Conservation (phyloP, 2,329 filamentous ascomycete species). For the Madurella mycetomatis region DNA sequence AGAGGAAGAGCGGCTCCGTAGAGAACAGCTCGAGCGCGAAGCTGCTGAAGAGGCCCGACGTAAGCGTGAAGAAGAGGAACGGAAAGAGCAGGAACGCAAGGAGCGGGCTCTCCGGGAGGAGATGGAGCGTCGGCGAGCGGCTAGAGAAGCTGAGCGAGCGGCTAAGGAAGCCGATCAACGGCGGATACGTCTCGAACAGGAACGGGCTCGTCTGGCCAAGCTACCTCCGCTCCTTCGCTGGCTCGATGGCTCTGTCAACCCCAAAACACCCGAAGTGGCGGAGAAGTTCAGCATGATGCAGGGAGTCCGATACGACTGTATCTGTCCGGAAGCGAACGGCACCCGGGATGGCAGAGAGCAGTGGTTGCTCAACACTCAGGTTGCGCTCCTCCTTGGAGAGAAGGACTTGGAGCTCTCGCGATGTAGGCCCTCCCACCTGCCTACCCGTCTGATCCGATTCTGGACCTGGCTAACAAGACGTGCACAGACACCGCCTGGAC, state of each 20-base stretch:
- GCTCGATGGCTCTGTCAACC: slow-evolving; percentile 51
- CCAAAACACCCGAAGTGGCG: slow-evolving; percentile 47
- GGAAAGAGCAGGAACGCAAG: slow-evolving; percentile 48
- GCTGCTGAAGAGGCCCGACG: slow-evolving; percentile 33
- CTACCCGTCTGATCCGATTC: neutral
- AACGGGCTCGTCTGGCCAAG: slow-evolving; percentile 50
- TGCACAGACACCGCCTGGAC: slow-evolving; percentile 56
- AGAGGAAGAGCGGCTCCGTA: slow-evolving; percentile 28
- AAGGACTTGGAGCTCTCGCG: slow-evolving; percentile 57
- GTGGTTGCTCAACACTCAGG: slow-evolving; percentile 63
- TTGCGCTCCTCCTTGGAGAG: slow-evolving; percentile 59
- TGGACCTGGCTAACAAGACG: slow-evolving; percentile 9
- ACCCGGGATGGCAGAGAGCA: slow-evolving; percentile 57
- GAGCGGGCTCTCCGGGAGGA: slow-evolving; percentile 48
- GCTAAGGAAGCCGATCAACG: slow-evolving; percentile 50
- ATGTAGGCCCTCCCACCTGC: slow-evolving; percentile 43
- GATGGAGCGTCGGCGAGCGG: slow-evolving; percentile 39
- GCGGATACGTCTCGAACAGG: slow-evolving; percentile 50
- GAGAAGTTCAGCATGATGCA: slow-evolving; percentile 53
- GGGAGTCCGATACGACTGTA: slow-evolving; percentile 61
- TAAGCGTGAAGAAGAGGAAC: slow-evolving; percentile 49
- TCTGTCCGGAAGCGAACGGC: slow-evolving; percentile 49
- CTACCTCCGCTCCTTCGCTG: slow-evolving; percentile 58
- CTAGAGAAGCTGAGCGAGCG: slow-evolving; percentile 39
- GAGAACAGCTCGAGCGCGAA: slow-evolving; percentile 30